Base-by-base conservation (phyloP, 176 grass and related monocot genomes). In the Avena atlantica region DNA sequence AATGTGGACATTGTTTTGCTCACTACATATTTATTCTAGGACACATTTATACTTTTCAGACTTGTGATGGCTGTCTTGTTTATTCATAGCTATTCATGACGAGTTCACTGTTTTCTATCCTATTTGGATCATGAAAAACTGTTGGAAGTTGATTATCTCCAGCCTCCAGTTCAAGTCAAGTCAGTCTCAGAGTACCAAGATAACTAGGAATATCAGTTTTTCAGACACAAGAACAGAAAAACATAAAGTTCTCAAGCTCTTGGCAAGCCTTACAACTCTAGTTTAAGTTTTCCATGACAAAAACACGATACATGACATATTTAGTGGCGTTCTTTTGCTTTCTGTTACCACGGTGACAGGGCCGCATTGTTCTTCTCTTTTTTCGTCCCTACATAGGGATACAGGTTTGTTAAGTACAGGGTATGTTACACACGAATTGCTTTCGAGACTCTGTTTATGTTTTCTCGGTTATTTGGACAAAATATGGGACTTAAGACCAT, bases 91-190 rank as follows among this genome's bases (percentile, higher is more conserved):
- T 44, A 21, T 82, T 72, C 20, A 27, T 71, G 40, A 45, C 4
- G 1, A 88, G 74, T 47, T 81, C 47, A 82, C 17, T 14, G 15
- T 65, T 59, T 9, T 76, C 37, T 66, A 44, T 52, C 25, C 37
- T 25, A n/a, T 42, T 64, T 9, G 9, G 9, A 74, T 52, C 12
- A 82, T 66, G 45, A 12, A 17, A 6, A 63, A 14, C 37, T 71
- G 42, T 53, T 64, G 31, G 29, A 80, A 44, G 4, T 24, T 14
- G 11, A 29, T 65, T 65, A 65, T 29, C 24, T 29, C 62, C 62
- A 65, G 62, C 12, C 12, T 65, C 25, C 25, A 4, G 29, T 65
- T 65, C 62, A 62, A 65, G 23, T 12, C 62, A 29, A 65, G 4
- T 29, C 62, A 62, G 9, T 62, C 21, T 47, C 19, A 72, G 19